Percentiles rank a stretch among this genome's conserved stretches.
phyloP scores from a whole-genome alignment of 2,329 filamentous ascomycete species.

The Monascus ruber region DNA sequence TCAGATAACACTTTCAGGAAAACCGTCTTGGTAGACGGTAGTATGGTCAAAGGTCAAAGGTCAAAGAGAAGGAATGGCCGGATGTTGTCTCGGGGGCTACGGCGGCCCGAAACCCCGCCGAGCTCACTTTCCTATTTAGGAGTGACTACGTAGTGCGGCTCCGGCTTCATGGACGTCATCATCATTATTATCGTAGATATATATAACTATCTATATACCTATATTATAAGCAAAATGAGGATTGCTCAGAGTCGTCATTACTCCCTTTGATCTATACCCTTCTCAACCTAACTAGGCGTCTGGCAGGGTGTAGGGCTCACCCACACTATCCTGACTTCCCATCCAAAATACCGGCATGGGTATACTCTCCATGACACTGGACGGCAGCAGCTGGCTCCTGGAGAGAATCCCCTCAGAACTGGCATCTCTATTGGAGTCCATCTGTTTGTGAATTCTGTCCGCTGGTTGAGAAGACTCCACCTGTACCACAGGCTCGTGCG shows the following conservation, averaged over 20 bases:
- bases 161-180: too few species aligned
- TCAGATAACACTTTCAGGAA: too few species aligned
- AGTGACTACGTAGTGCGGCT: background rate
- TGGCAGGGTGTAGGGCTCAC: constrained; percentile 24
- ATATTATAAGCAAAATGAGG: too few species aligned
- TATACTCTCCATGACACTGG: constrained; percentile 34
- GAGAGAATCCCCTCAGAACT: constrained; percentile 15
- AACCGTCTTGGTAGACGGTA: too few species aligned
- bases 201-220: too few species aligned
- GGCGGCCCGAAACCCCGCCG: constrained; percentile 18
- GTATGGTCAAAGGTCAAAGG: too few species aligned
- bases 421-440: constrained; percentile 4
- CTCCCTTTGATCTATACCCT: too few species aligned
- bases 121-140: background rate
- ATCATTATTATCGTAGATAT: too few species aligned
- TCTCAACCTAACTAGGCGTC: constrained; percentile 6
- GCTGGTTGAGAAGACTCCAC: constrained; percentile 32
- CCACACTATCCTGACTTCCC: constrained; percentile 27
- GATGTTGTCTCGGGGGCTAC: constrained; percentile 9
- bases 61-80: too few species aligned
- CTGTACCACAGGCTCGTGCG: constrained; percentile 20
- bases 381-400: constrained; percentile 27
- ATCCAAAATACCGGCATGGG: constrained; percentile 28
- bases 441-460: constrained; percentile 12
- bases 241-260: too few species aligned